Evolutionary conservation across 306 rosid genomes (phyloP).

Genomic region (Malus domestica): ASM211411v1 NC_041794.1:31148001-31148500

Average conservation of each 20-base stretch:
- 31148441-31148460: conserved; percentile 21
- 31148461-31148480: conserved; percentile 5
- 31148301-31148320: conserved; percentile 34
- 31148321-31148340: conserved; percentile 21
- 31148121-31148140: conserved; percentile 18
- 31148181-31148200: conserved; percentile 13
- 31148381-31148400: background rate
- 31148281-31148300: conserved; percentile 10
- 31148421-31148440: background rate
- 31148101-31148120: conserved; percentile 1
- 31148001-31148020: too few species aligned
- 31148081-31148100: background rate
- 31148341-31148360: conserved; percentile 5
- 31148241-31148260: conserved; percentile 19
- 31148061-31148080: too few species aligned
- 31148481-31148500: conserved; percentile 2
- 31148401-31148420: background rate
- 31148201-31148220: conserved; percentile 6
- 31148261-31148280: conserved; percentile 29
- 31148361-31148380: background rate
- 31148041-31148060: too few species aligned
- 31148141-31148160: conserved; percentile 5
- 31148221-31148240: conserved; percentile 32
- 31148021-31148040: too few species aligned
- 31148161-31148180: conserved; percentile 1